Evolutionary conservation across 2,329 filamentous ascomycete species (phyloP).

Genomic region (Trichoderma gracile): DNA sequence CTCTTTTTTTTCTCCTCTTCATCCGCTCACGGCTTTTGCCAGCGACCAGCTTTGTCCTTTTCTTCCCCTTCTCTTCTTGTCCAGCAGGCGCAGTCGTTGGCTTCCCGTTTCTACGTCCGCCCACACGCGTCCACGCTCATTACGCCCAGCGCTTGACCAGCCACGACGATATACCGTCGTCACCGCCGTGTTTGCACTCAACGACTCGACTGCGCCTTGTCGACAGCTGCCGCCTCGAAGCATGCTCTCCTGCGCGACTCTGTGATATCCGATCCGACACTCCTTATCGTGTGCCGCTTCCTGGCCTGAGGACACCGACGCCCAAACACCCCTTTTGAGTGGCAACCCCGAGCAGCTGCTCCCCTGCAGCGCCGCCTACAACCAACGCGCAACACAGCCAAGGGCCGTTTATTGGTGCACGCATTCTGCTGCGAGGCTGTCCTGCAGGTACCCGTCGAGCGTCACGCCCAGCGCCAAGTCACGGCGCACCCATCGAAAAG

Average conservation of each 20-base stretch:
- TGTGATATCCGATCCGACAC: constrained; percentile 20
- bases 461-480: constrained; percentile 29
- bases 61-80: constrained; percentile 4
- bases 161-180: not conserved
- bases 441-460: constrained; percentile 34
- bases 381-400: constrained; percentile 27
- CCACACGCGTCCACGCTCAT: constrained; percentile 6
- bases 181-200: constrained; percentile 1
- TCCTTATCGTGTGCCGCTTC: constrained; percentile 11
- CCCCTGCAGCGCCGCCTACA: constrained; percentile 24
- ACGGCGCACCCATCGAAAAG: not conserved
- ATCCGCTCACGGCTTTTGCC: constrained; percentile 23
- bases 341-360: constrained; percentile 24
- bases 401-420: not conserved
- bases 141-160: not conserved
- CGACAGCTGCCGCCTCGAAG: constrained; percentile 12
- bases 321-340: not conserved
- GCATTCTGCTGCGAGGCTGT: constrained; percentile 33
- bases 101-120: not conserved
- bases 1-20: constrained; percentile 27
- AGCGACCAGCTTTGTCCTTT: constrained; percentile 9
- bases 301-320: constrained; percentile 6
- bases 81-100: constrained; percentile 3
- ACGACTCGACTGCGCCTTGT: constrained; percentile 7
- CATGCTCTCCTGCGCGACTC: constrained; percentile 18